Evolutionary conservation across 2,329 filamentous ascomycete genomes (phyloP).

Genomic region (Hortaea werneckii): DNA sequence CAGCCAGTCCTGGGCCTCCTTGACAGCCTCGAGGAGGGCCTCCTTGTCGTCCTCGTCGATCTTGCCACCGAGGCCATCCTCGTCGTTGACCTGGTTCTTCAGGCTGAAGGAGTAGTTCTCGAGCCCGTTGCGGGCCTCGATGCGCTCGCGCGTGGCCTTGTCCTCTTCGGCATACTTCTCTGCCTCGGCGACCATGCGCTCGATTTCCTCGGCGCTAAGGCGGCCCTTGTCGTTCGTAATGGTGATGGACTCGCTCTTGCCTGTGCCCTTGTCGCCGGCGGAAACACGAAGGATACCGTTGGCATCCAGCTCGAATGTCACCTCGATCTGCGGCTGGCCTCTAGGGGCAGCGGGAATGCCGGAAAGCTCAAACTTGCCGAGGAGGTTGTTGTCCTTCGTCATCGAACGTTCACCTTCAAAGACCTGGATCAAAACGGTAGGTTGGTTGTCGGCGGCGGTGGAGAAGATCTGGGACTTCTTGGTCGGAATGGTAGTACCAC

Average conservation of each 20-base stretch:
- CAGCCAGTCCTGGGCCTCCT: slow-evolving; percentile 94
- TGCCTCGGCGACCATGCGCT: slow-evolving; percentile 97
- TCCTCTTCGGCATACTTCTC: slow-evolving; percentile 99
- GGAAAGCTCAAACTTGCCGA: slow-evolving; percentile 97
- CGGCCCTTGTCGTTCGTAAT: slow-evolving; percentile 99
- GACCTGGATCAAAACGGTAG: slow-evolving; percentile 97
- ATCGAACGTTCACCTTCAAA: slow-evolving; percentile 83
- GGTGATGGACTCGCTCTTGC: slow-evolving; percentile 93
- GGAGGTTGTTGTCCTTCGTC: slow-evolving; percentile 53
- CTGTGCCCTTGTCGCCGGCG: slow-evolving; percentile 94
- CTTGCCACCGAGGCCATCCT: slow-evolving; percentile 95
- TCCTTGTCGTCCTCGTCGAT: slow-evolving; percentile 99
- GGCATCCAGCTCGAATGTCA: slow-evolving; percentile 93
- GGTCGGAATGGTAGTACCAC: slow-evolving; percentile 97
- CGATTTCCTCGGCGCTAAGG: slow-evolving; percentile 91
- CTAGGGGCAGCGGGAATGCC: slow-evolving; percentile 90
- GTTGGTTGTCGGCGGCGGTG: slow-evolving; percentile 95
- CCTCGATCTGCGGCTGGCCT: slow-evolving; percentile 96
- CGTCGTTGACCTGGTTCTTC: slow-evolving; percentile 98
- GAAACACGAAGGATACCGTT: slow-evolving; percentile 98
- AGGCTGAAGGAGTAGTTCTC: slow-evolving; percentile 99
- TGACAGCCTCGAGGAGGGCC: slow-evolving; percentile 85
- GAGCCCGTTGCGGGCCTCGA: slow-evolving; percentile 89
- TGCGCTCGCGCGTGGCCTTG: slow-evolving; percentile 94
- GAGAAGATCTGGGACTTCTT: slow-evolving; percentile 99